Evolutionary conservation across 257 asterid genomes (phyloP), one percentile per base, ranked within the genome.

Genomic region (Fraxinus anomala): DNA sequence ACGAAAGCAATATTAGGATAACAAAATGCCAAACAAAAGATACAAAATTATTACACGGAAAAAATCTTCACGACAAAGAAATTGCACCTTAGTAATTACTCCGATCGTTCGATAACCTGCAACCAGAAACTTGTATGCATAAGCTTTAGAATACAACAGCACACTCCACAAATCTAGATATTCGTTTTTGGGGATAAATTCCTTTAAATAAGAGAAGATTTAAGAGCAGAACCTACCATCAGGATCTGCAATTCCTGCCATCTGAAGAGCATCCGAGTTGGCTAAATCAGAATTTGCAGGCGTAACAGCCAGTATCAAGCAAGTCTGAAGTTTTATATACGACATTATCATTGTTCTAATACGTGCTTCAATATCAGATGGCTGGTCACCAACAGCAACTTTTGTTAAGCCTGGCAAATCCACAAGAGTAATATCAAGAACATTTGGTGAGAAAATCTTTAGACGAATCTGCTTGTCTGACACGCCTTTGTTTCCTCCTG

Each of bases 321-420:
- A 93, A 80, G 90, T 88, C 65, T 87, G 91, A 40, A 73, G 87
- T 79, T 87, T 92, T 66, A 96, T 96, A 70, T 85, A 88, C 1
- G 97, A 84, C 98, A 89, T 93, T 80, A 96, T 93, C 98, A 96
- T 93, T 69, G 92, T 96, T 81, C 99, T 89, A 76, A 96, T 93
- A 31, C 94, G 98, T 66, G 92, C 89, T 87, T 96, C 99, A 78
- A 96, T 96, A 83, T 96, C 98, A 78, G 96, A 80, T 74, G 99
- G 99, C 84, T 96, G 99, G 75, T 96, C 99, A 47, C 99, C 99
- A 73, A 96, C 97, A 49, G 99, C 97, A 70, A 90, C 97, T 86
- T 91, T 96, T 6, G 99, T 96, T 51, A 96, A 80, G 69, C 99
- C 99, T 5, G 99, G 99, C 82, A 96, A 89, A 87, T 96, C 99